Base-by-base conservation (phyloP, 1,284 basidiomycete genomes). In the Austroboletus novae-zelandiae region DNA sequence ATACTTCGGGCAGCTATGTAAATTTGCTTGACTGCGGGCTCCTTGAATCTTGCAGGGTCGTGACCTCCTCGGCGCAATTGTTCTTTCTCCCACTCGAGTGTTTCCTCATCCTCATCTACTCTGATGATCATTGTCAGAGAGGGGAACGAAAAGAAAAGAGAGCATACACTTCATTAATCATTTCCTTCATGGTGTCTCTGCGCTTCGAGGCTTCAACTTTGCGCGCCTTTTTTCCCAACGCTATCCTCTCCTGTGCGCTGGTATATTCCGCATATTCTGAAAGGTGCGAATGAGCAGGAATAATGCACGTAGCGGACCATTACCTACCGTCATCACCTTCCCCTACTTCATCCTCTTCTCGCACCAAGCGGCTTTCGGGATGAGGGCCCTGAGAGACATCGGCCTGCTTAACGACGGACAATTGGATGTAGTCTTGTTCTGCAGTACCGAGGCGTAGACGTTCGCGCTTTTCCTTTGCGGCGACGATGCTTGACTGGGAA, bases 331-430 rank as follows among this genome's bases (percentile, higher is more conserved):
- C 94, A 50, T 96, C 94, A 0, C 89, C 94, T 60, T 97, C 93
- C 1, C 93, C 94, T 2, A 91, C 68, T 59, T 96, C 92, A 66
- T 98, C 94, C 40, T 97, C 94, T 69, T 98, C 95, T 47, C 94
- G 73, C 70, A 94, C 74, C 15, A 98, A 71, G 15, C 94, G 78
- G 61, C 90, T 94, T 60, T 91, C 90, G 10, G 91, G 92, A 76
- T 94, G 91, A n/a, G 91, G 91, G 0, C 91, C 90, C 58, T 80
- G 74, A 15, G 76, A 65, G 29, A 71, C 69, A 27, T 83, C 79
- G 41, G 70, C 61, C 56, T 76, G 69, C 59, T 78, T 78, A 10
- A 79, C 77, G 2, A 92, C 76, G 10, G 87, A 85, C 10, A 98
- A 71, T 0, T 93, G 91, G 31, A 98, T 91, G 58, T 83, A 97